phyloP scores from a whole-genome alignment of 306 rosid species.

The Boehmeria nivea region DNA sequence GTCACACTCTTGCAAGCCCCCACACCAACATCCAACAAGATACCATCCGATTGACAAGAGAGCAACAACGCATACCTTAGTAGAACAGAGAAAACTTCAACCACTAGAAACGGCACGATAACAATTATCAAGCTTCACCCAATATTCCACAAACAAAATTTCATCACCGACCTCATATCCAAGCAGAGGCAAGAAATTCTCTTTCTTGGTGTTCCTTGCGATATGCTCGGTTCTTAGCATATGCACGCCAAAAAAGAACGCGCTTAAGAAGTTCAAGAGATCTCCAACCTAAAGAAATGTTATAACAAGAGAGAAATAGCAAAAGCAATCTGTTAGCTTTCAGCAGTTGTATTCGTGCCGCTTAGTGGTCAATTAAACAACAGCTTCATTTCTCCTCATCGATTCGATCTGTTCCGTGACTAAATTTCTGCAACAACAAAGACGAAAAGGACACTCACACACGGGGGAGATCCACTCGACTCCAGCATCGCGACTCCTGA shows the following conservation, averaged over 20 bases:
- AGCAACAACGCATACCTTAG: constrained; percentile 56
- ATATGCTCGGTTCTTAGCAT: constrained; percentile 72
- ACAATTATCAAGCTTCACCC: too few species aligned
- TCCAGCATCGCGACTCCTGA: constrained; percentile 75
- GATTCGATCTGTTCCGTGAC: too few species aligned
- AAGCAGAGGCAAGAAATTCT: constrained; percentile 58
- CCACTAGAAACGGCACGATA: neutral
- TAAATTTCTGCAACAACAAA: too few species aligned
- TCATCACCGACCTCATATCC: constrained; percentile 53
- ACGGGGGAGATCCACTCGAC: constrained; percentile 67
- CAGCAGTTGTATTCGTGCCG: neutral
- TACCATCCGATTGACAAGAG: constrained; percentile 55
- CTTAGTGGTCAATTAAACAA: constrained; percentile 1
- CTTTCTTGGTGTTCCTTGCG: constrained; percentile 52
- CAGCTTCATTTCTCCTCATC: too few species aligned
- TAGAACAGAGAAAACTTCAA: constrained; percentile 13
- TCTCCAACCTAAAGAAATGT: constrained; percentile 55
- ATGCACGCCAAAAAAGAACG: constrained; percentile 67
- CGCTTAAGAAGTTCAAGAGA: constrained; percentile 61
- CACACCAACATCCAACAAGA: constrained; percentile 37
- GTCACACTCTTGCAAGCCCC: constrained; percentile 30
- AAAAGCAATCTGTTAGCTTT: neutral
- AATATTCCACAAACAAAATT: too few species aligned
- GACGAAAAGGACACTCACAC: constrained; percentile 34
- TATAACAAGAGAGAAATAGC: neutral